Percentiles rank a stretch among this genome's conserved stretches.
Conservation (phyloP, 2,329 filamentous ascomycete genomes). For the Colletotrichum echinochloae region DNA sequence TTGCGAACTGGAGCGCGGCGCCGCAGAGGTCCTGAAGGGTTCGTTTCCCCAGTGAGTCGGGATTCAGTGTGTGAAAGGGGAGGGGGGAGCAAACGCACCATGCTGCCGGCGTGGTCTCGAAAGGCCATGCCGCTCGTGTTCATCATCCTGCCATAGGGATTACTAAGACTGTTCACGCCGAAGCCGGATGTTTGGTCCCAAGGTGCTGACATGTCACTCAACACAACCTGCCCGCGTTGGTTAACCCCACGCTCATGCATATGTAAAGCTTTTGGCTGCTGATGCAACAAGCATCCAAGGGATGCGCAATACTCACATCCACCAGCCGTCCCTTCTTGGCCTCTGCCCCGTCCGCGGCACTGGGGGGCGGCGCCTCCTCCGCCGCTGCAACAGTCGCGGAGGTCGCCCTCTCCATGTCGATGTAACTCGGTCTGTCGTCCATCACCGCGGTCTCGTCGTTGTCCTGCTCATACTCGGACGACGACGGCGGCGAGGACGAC, state of each 20-base stretch:
- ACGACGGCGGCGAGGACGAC: not conserved
- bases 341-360: slow-evolving; percentile 45
- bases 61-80: too few species aligned
- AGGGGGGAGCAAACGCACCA: slow-evolving; percentile 71
- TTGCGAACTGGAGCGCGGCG: slow-evolving; percentile 86
- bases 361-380: slow-evolving; percentile 52
- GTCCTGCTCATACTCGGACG: slow-evolving; percentile 23
- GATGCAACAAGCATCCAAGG: not conserved
- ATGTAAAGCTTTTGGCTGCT: not conserved
- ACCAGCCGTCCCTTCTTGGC: slow-evolving; percentile 64
- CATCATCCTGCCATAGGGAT: slow-evolving; percentile 98
- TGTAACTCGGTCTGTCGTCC: slow-evolving; percentile 67
- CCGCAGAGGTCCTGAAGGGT: slow-evolving; percentile 82
- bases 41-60: slow-evolving; percentile 1
- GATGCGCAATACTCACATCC: slow-evolving; percentile 66
- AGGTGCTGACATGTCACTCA: slow-evolving; percentile 99
- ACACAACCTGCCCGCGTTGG: slow-evolving; percentile 71
- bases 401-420: slow-evolving; percentile 70
- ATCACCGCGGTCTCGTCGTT: slow-evolving; percentile 44
- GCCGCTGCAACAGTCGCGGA: not conserved
- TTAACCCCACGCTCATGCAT: not conserved
- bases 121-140: slow-evolving; percentile 93
- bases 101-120: slow-evolving; percentile 91
- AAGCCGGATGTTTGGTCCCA: slow-evolving; percentile 85
- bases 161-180: slow-evolving; percentile 90